These are phyloP conservation scores for Solanum sejunctum DNA, from an alignment of 257 asterid genomes.

Conservation along the genomic window DNA sequence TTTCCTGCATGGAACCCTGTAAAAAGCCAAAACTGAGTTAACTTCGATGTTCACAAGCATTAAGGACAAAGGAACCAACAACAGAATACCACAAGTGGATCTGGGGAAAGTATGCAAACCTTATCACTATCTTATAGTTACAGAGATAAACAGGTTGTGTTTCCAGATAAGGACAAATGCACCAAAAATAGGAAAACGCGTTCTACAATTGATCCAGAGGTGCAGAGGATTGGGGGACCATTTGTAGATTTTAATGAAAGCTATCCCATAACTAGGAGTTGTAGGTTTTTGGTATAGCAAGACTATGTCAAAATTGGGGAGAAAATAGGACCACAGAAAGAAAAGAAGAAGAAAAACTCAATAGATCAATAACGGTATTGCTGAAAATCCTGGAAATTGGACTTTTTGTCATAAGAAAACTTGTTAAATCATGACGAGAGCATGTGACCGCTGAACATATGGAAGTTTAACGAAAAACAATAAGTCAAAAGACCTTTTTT, in stretches of 20 bases:
- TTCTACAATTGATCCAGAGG: background rate
- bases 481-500: background rate
- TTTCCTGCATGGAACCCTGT: conserved; percentile 41
- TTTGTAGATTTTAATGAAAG: background rate
- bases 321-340: background rate
- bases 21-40: background rate
- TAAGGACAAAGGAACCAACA: background rate
- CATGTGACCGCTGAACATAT: background rate
- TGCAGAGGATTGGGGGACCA: background rate
- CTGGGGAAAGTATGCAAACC: too few relatives aligned
- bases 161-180: background rate
- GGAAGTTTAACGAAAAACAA: background rate
- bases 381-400: background rate
- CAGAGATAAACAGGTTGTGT: too few relatives aligned
- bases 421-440: background rate
- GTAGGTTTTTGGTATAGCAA: background rate
- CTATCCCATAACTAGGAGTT: background rate
- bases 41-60: background rate
- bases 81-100: background rate
- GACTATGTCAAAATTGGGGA: background rate
- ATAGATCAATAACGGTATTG: background rate
- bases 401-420: background rate
- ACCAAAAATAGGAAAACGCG: background rate
- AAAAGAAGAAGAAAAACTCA: background rate
- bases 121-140: too few relatives aligned